These are phyloP conservation scores for Aureobasidium mangrovei DNA, from an alignment of 2,329 filamentous ascomycete genomes.

Conservation along the genomic window DNA sequence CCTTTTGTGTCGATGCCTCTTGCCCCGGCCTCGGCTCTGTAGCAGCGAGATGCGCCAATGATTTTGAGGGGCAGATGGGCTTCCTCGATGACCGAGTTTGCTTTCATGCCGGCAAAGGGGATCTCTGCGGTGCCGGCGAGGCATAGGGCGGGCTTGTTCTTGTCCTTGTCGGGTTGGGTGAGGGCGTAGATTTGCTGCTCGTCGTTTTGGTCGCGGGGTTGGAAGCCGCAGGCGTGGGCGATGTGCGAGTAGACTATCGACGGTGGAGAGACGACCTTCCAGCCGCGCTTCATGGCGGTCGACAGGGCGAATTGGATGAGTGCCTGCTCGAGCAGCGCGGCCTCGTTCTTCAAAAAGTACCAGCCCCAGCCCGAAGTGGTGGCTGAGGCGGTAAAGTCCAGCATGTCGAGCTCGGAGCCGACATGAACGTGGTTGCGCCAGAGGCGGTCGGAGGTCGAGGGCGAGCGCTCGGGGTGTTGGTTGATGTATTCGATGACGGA, in stretches of 20 bases:
- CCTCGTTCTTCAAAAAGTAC: constrained; percentile 93
- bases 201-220: constrained; percentile 79
- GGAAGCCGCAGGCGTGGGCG: constrained; percentile 84
- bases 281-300: constrained; percentile 63
- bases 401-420: constrained; percentile 72
- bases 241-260: constrained; percentile 90
- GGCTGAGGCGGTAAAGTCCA: constrained; percentile 78
- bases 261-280: constrained; percentile 73
- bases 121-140: constrained; percentile 92
- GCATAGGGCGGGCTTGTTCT: constrained; percentile 59
- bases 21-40: constrained; percentile 87
- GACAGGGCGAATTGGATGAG: constrained; percentile 77
- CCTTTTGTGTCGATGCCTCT: constrained; percentile 87
- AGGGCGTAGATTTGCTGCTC: constrained; percentile 89
- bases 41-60: constrained; percentile 84
- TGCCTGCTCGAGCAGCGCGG: constrained; percentile 87
- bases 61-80: constrained; percentile 64
- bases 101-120: constrained; percentile 83
- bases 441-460: constrained; percentile 34
- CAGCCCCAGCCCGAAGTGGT: constrained; percentile 91
- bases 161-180: constrained; percentile 51
- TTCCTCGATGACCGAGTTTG: constrained; percentile 58
- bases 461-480: constrained; percentile 44
- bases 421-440: constrained; percentile 79
- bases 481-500: constrained; percentile 71